Conservation (phyloP, 129 eudicot species). For the carrot (Daucus carota) region DNA sequence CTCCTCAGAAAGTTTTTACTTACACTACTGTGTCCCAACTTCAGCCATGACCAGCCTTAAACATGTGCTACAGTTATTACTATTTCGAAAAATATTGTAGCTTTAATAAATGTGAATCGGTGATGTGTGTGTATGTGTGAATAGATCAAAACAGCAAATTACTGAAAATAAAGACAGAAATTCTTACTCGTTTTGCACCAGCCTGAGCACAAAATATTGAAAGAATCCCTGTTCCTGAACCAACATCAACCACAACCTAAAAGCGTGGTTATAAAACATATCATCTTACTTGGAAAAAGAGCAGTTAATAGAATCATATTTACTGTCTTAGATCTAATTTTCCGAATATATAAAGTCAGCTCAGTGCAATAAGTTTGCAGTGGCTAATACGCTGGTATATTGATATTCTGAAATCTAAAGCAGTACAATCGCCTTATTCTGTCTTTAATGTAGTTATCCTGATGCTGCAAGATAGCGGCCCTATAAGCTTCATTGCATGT, state of each 20-base stretch:
- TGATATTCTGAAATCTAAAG: conserved; percentile 4
- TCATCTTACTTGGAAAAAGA: background rate
- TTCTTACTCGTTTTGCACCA: conserved; percentile 85
- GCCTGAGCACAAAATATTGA: conserved; percentile 99
- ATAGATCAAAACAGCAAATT: background rate
- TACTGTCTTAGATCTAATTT: background rate
- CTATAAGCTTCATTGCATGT: conserved; percentile 86
- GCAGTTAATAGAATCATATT: background rate
- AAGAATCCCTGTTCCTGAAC: conserved; percentile 95
- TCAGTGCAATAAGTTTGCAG: background rate
- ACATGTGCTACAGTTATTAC: background rate
- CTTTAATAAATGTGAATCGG: background rate
- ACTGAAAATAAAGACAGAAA: background rate
- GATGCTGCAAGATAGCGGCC: conserved; percentile 80
- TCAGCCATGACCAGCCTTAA: background rate
- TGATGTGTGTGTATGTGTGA: background rate
- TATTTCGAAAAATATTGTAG: background rate
- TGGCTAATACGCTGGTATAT: background rate
- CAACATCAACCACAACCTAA: conserved; percentile 96
- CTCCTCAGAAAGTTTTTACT: background rate
- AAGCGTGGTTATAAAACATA: conserved; percentile 1
- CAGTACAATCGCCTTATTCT: conserved; percentile 43
- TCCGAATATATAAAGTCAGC: background rate
- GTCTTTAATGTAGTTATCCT: conserved; percentile 51
- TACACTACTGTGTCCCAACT: background rate